Evolutionary conservation across 257 asterid species (phyloP).

Genomic region (Ligustrum vulgare): DNA sequence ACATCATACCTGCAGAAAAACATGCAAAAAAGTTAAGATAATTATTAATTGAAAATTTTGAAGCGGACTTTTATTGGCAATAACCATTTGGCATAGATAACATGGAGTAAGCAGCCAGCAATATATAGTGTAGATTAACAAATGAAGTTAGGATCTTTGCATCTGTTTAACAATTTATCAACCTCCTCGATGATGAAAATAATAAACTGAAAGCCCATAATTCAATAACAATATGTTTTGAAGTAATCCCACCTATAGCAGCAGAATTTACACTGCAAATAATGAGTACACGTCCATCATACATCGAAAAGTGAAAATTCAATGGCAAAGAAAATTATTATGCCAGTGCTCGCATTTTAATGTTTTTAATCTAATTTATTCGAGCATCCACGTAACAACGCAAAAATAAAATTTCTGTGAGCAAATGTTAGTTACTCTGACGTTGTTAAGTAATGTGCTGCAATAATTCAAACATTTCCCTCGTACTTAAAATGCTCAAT

Average conservation of each 20-base stretch:
- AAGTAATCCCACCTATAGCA: not conserved
- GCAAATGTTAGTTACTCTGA: not conserved
- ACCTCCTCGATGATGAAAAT: not conserved
- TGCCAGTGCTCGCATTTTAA: not conserved
- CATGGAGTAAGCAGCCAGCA: not conserved
- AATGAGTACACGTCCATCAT: not conserved
- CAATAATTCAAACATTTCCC: not conserved
- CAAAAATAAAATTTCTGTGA: not conserved
- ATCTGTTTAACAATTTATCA: not conserved
- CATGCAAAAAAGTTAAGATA: not conserved
- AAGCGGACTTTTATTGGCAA: not conserved
- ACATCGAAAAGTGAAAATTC: not conserved
- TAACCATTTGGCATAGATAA: not conserved
- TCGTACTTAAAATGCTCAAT: not conserved
- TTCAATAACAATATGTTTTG: not conserved
- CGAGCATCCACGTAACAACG: not conserved
- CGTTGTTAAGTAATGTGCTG: not conserved
- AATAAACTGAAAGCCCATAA: not conserved
- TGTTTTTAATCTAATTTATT: not conserved
- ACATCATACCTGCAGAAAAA: conserved; percentile 76
- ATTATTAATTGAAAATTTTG: not conserved
- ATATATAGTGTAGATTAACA: not conserved
- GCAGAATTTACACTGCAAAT: not conserved
- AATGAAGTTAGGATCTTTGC: not conserved
- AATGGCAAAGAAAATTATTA: not conserved